These are phyloP conservation scores for Sclerotinia spermophila DNA, from an alignment of 2,329 filamentous ascomycete species.

Conservation along the genomic window DNA sequence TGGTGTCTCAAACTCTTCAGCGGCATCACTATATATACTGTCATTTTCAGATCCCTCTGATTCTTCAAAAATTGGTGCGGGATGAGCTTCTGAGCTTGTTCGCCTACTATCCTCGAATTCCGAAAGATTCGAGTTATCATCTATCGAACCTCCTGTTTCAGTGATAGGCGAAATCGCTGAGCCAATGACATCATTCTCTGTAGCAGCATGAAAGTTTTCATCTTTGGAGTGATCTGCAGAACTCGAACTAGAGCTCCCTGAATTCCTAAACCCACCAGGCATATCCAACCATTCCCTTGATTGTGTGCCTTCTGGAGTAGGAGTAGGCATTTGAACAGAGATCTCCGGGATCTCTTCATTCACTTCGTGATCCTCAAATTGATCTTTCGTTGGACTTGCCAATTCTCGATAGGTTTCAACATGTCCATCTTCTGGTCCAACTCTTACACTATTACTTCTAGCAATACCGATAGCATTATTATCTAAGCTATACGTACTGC, in stretches of 20 bases:
- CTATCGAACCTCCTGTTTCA: constrained; percentile 20
- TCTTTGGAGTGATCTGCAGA: constrained; percentile 23
- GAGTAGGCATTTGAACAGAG: constrained; percentile 46
- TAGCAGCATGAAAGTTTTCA: background rate
- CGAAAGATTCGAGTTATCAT: constrained; percentile 16
- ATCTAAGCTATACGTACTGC: constrained; percentile 40
- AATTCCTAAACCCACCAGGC: constrained; percentile 54
- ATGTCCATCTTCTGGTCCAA: constrained; percentile 24
- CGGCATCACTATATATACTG: constrained; percentile 72
- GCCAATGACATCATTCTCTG: constrained; percentile 23
- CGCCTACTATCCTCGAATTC: constrained; percentile 23
- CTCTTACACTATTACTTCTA: constrained; percentile 23
- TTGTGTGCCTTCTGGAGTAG: constrained; percentile 40
- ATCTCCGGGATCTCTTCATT: constrained; percentile 41
- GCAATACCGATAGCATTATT: constrained; percentile 20
- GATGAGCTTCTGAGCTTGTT: constrained; percentile 42
- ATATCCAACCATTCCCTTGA: constrained; percentile 36
- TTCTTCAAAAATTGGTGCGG: constrained; percentile 31
- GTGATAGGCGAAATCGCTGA: constrained; percentile 20
- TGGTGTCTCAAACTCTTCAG: constrained; percentile 60
- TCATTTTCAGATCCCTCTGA: constrained; percentile 47
- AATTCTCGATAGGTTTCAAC: constrained; percentile 24
- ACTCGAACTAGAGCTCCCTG: constrained; percentile 38
- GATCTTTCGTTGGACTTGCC: constrained; percentile 5
- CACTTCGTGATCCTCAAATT: constrained; percentile 10